Evolutionary conservation across 2,329 filamentous ascomycete species (phyloP), one percentile per base, ranked within the genome.

Genomic region (Ophidiomyces ophidiicola): DNA sequence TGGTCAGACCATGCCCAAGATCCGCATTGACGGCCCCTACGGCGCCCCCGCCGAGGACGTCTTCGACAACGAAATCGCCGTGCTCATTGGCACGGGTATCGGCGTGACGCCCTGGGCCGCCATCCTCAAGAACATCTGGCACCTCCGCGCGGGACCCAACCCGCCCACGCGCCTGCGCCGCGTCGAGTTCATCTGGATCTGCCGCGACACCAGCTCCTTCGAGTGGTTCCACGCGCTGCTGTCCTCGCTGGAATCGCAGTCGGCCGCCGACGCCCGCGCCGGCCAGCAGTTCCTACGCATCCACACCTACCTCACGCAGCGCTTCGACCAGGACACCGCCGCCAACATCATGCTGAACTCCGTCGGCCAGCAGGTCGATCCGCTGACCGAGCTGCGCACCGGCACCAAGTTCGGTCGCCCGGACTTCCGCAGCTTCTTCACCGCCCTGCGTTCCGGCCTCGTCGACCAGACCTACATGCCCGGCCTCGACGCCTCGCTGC

Each of bases 171-270:
- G 88, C 55, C 78, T 98, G 32, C 82, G 86, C 44, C 81, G 90
- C 59, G 88, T 98, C 21, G 90, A 98, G 61, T 98, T 98, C 63
- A 92, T 98, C 67, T 98, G 90, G 90, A 80, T 96, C 36, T 94
- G 88, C 72, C 90, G 83, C 60, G 87, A 94, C 55, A 94, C 87
- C 0, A 82, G 76, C 23, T 94, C 87, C 0, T 98, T 98, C 55
- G 90, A 96, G 64, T 98, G 90, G 90, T 96, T 98, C 70, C 90
- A 98, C 59, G 86, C 82, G 1, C 76, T 98, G 1, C 74, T 98
- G 11, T 83, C 82, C 0, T 92, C 84, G 0, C 80, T 98, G 15
- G 90, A 98, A 62, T 71, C 78, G 24, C 90, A 98, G 58, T 87
- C 81, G 35, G 74, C 77, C 21, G 79, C 78, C 41, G 76, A 76